Evolutionary conservation across 352 stramenopile genomes (phyloP).

Genomic region (Phytophthora tentaculata): DNA sequence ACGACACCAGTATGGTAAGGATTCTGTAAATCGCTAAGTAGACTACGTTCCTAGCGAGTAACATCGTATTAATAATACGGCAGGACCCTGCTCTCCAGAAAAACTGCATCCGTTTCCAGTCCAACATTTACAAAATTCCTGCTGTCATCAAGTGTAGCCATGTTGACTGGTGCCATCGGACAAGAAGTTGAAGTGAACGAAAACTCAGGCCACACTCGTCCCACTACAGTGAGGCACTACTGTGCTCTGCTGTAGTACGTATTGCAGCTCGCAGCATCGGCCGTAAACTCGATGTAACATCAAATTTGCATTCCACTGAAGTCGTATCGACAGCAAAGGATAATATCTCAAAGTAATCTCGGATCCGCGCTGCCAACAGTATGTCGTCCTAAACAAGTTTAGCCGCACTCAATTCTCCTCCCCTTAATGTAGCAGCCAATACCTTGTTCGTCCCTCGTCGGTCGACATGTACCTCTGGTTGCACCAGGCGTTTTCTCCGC

Average conservation of each 20-base stretch:
- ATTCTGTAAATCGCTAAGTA: too few species aligned
- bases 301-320: not conserved
- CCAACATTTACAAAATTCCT: too few species aligned
- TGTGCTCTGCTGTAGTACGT: too few species aligned
- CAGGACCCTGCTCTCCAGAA: too few species aligned
- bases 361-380: too few species aligned
- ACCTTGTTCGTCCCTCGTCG: not conserved
- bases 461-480: slow-evolving; percentile 2
- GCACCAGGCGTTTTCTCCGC: slow-evolving; percentile 1
- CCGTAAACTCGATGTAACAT: slow-evolving; percentile 5
- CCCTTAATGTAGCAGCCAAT: not conserved
- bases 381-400: too few species aligned
- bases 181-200: slow-evolving; percentile 17
- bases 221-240: not conserved
- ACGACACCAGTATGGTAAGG: too few species aligned
- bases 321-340: too few species aligned
- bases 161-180: slow-evolving; percentile 19
- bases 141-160: slow-evolving; percentile 3
- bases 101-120: too few species aligned
- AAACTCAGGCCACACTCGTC: slow-evolving; percentile 1
- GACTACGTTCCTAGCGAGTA: too few species aligned
- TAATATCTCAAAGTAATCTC: not conserved
- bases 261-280: not conserved
- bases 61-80: too few species aligned
- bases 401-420: not conserved